Evolutionary conservation across 345 rosid species (phyloP), one percentile per base, ranked within the genome.

Genomic region (Pistacia atlantica): DNA sequence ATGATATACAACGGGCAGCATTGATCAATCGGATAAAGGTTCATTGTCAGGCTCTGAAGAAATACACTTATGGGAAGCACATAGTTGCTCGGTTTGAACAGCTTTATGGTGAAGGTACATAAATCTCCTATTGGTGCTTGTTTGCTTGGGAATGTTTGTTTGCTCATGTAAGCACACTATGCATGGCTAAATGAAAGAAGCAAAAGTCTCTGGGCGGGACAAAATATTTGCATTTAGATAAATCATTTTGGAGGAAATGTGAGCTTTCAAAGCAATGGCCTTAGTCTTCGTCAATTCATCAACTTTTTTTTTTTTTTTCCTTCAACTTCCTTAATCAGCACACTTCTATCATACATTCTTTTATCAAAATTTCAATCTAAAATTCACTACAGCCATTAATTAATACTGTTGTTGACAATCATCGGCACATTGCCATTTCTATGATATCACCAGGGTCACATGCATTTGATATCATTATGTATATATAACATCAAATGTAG

Each of bases 11-110:
- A 78, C 88, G 94, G 75, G 91, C 79, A 80, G 67, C 90, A 72
- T 76, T 97, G 74, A 89, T 97, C 71, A 79, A 80, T 76, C 82
- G 92, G 8, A 85, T 94, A 73, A 92, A 85, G 74, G 71, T 80
- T 68, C 92, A 97, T 89, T 89, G 91, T 66, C 73, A 86, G 78
- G 97, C 98, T 75, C 79, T 97, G 88, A 87, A 89, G 90, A 97
- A 94, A 77, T 97, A 97, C 83, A 97, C 99, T 5, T 97, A 94
- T 8, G 99, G 99, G 81, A 97, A 97, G 82, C 99, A 97, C 86
- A 97, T 97, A 14, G 99, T 92, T 79, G 89, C 98, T 73, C 89
- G 98, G 56, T 92, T 90, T 73, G 98, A 97, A 82, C 98, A 91
- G 78, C 93, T 89, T 49, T 88, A 85, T 48, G 70, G 92, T 38